A percentile compares a stretch with the other conserved stretches of the same genome.
These are phyloP conservation scores for Suhomyces taliae DNA, from an alignment of 1,139 yeast genomes.

Conservation along the genomic window DNA sequence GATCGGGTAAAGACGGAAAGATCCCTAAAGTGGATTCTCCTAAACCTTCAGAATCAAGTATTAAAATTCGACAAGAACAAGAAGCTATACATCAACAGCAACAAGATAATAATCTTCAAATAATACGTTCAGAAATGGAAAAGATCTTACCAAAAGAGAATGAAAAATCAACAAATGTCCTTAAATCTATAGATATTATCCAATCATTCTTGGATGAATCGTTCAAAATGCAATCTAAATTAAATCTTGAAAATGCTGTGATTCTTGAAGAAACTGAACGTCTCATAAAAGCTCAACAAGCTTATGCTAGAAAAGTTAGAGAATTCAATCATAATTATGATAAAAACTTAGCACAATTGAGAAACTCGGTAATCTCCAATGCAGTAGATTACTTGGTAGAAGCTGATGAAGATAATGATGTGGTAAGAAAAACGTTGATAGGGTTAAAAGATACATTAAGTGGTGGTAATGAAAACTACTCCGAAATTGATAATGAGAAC, in stretches of 20 bases:
- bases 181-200: conserved; percentile 5
- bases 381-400: conserved; percentile 2
- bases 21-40: conserved; percentile 12
- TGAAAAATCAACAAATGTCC: neutral
- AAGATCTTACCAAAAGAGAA: conserved; percentile 1
- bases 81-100: neutral
- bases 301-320: conserved; percentile 7
- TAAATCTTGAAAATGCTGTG: conserved; percentile 2
- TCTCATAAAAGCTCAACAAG: conserved; percentile 10
- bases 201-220: conserved; percentile 3
- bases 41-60: neutral
- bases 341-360: conserved; percentile 1
- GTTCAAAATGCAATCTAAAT: conserved; percentile 1
- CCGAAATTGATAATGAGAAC: neutral
- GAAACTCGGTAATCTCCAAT: conserved; percentile 1
- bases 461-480: neutral
- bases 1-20: conserved; percentile 32
- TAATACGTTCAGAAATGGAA: conserved; percentile 1
- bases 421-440: neutral
- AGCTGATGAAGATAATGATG: neutral
- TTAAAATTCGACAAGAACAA: neutral
- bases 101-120: neutral
- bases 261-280: conserved; percentile 11
- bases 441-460: neutral
- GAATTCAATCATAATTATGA: conserved; percentile 7